These are phyloP conservation scores for Pseudogymnoascus sp. DNA, from an alignment of 2,329 filamentous ascomycete genomes.

Conservation along the genomic window DNA sequence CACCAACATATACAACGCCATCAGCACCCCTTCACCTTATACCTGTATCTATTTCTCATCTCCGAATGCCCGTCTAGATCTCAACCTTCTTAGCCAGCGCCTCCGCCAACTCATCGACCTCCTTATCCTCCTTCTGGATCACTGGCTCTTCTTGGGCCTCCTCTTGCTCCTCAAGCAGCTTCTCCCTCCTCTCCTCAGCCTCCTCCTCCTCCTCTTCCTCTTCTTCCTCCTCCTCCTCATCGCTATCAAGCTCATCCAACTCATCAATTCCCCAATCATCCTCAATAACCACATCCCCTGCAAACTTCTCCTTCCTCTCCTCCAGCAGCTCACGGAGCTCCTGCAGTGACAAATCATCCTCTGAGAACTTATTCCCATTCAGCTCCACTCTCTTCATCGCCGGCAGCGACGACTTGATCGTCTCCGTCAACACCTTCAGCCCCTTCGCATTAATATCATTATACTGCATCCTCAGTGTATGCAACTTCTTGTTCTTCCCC, in stretches of 20 bases:
- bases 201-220: conserved; percentile 53
- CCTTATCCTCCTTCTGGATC: conserved; percentile 62
- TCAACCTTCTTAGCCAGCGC: conserved; percentile 56
- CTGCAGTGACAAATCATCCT: conserved; percentile 69
- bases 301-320: conserved; percentile 66
- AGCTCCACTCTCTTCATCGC: conserved; percentile 78
- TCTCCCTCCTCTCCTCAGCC: conserved; percentile 59
- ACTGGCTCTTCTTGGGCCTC: conserved; percentile 66
- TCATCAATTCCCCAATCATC: conserved; percentile 80
- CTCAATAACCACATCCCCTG: conserved; percentile 60
- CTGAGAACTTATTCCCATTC: conserved; percentile 90
- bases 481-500: conserved; percentile 70
- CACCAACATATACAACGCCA: conserved; percentile 4
- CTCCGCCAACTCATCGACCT: conserved; percentile 73
- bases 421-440: conserved; percentile 61
- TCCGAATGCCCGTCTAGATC: background rate
- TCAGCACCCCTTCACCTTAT: background rate
- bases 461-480: conserved; percentile 78
- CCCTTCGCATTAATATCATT: conserved; percentile 83
- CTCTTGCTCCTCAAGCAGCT: conserved; percentile 60
- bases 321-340: conserved; percentile 64
- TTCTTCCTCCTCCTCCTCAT: conserved; percentile 60
- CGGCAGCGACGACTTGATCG: conserved; percentile 61
- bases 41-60: background rate
- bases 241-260: conserved; percentile 63